These are phyloP conservation scores for Fusarium proliferatum DNA, from an alignment of 2,329 filamentous ascomycete genomes.

Conservation along the genomic window DNA sequence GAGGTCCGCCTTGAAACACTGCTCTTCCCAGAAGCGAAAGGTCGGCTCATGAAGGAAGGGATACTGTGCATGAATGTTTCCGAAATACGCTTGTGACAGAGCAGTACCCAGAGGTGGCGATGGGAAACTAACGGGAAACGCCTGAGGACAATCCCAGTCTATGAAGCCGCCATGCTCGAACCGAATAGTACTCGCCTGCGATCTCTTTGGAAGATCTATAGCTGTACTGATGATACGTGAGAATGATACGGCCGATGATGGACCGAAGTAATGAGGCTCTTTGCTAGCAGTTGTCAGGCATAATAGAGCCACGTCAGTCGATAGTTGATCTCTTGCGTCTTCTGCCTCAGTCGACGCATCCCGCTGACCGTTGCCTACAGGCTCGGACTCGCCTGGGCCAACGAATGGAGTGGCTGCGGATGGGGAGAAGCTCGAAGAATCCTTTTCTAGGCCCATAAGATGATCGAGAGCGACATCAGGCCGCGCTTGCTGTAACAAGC, in stretches of 20 bases:
- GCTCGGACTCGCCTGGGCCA: background rate
- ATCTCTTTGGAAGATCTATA: constrained; percentile 30
- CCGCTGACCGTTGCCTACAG: background rate
- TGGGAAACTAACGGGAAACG: constrained; percentile 24
- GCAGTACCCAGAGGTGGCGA: constrained; percentile 14
- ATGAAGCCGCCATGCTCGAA: constrained; percentile 1
- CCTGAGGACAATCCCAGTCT: constrained; percentile 3
- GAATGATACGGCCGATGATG: constrained; percentile 30
- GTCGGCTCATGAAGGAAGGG: constrained; percentile 27
- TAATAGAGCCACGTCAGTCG: constrained; percentile 26
- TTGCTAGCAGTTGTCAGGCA: constrained; percentile 29
- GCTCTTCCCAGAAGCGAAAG: constrained; percentile 32
- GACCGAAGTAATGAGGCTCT: constrained; percentile 35
- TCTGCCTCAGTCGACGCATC: constrained; percentile 7
- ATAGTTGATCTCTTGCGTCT: constrained; percentile 26
- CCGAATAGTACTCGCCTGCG: constrained; percentile 14
- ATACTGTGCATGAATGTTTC: constrained; percentile 32
- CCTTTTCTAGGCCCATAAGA: constrained; percentile 11
- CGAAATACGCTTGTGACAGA: constrained; percentile 26
- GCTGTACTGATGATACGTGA: constrained; percentile 30
- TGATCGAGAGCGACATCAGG: constrained; percentile 28
- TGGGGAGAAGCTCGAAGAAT: background rate
- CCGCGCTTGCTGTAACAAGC: constrained; percentile 23
- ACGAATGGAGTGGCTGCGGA: background rate
- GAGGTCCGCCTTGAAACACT: constrained; percentile 26